These are phyloP conservation scores for Microsporum audouinii DNA, from an alignment of 2,329 filamentous ascomycete species.

Conservation along the genomic window DNA sequence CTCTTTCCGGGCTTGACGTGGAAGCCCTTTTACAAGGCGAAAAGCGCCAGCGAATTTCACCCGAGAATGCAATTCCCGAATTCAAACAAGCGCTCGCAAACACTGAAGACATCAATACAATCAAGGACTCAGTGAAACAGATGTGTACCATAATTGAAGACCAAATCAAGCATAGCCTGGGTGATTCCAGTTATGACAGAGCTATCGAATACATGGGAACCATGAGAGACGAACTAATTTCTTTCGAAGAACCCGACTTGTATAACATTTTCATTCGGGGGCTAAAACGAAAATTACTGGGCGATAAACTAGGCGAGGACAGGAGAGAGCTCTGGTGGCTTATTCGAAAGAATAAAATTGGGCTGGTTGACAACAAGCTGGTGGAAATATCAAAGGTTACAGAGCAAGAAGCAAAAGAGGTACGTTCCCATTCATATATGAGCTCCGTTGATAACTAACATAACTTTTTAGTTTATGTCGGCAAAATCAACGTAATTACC, in stretches of 20 bases:
- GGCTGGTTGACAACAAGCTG: slow-evolving; percentile 56
- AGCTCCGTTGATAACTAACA: slow-evolving; percentile 6
- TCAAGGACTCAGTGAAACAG: slow-evolving; percentile 59
- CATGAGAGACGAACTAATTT: slow-evolving; percentile 65
- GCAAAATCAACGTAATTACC: slow-evolving; percentile 8
- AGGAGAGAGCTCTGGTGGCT: slow-evolving; percentile 72
- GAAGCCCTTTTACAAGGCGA: slow-evolving; percentile 61
- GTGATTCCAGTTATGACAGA: slow-evolving; percentile 60
- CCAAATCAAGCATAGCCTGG: slow-evolving; percentile 61
- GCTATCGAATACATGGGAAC: slow-evolving; percentile 65
- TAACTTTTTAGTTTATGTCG: slow-evolving; percentile 16
- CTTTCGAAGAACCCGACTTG: slow-evolving; percentile 60
- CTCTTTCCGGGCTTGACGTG: slow-evolving; percentile 80
- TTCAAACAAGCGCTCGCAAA: slow-evolving; percentile 68
- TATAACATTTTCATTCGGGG: slow-evolving; percentile 64
- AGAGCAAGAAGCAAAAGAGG: slow-evolving; percentile 57
- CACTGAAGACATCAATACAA: slow-evolving; percentile 48
- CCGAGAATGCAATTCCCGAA: slow-evolving; percentile 72
- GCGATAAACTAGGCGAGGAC: slow-evolving; percentile 61
- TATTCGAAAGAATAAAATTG: slow-evolving; percentile 55
- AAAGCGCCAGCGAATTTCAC: slow-evolving; percentile 43
- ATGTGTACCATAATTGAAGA: slow-evolving; percentile 60
- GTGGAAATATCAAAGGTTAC: slow-evolving; percentile 55
- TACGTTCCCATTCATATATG: slow-evolving; percentile 15
- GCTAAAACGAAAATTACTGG: slow-evolving; percentile 61